Evolutionary conservation across 2,329 filamentous ascomycete species (phyloP), one percentile per base, ranked within the genome.

Genomic region (Hypomyces rosellus): DNA sequence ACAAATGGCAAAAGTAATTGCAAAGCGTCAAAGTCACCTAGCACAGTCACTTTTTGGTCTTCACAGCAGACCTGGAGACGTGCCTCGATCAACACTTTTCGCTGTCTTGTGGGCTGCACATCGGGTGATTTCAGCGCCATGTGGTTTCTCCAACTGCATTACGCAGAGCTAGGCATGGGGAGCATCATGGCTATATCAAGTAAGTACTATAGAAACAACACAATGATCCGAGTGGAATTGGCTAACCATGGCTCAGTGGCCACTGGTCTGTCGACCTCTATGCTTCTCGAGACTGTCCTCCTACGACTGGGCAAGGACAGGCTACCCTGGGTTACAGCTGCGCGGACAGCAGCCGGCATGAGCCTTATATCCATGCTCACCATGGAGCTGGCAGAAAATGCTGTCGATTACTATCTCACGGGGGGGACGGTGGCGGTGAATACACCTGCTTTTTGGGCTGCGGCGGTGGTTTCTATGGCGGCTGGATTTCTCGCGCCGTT

Each of bases 311-410:
- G 77, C 1, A 67, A 65, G 1, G 78, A 81, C 48, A 59, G 63
- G 7, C 62, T 81, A 0, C 55, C 73, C 0, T 80, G 75, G 76
- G 50, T 57, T 0, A 58, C 57, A 1, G 78, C 78, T 0, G 69
- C 66, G 3, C 74, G 67, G 41, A 81, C 78, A 0, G 78, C 78
- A 0, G 71, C 74, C 18, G 78, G 78, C 1, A 82, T 81, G 78
- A 81, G 78, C 51, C 62, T 80, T 44, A 73, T 81, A 9, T 81
- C 77, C 0, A 81, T 81, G 78, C 9, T 80, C 2, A 75, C 77
- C 0, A 82, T 82, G 78, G 78, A 81, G 58, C 54, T 68, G 3
- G 76, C 73, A 0, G 73, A 81, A 56, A 81, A 81, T 54, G 53
- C 65, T 0, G 77, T 81, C 3, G 78, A 82, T 53, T 81, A 75